Percentiles rank a stretch among this genome's conserved stretches.
Conservation (phyloP, 768 basidiomycete genomes). For the Tricholoma flavovirens region DNA sequence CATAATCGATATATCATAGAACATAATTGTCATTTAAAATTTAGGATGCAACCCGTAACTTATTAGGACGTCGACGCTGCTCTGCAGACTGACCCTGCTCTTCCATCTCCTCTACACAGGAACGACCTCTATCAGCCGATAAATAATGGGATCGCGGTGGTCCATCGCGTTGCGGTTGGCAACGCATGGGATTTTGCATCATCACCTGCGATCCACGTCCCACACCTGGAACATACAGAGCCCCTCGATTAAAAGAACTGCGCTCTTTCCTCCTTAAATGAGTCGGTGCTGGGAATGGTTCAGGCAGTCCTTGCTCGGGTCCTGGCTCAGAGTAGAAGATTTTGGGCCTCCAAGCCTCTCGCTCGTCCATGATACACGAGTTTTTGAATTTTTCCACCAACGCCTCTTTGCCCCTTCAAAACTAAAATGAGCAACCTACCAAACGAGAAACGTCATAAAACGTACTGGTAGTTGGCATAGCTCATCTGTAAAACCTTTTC, state of each 20-base stretch:
- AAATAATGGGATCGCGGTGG: slow-evolving; percentile 5
- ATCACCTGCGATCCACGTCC: slow-evolving; percentile 10
- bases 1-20: too few species aligned
- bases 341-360: slow-evolving; percentile 76
- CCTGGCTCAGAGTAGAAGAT: slow-evolving; percentile 76
- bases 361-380: slow-evolving; percentile 84
- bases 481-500: slow-evolving; percentile 90
- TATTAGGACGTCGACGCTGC: not conserved
- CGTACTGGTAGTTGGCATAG: slow-evolving; percentile 89
- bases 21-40: not conserved
- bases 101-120: not conserved
- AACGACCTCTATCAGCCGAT: not conserved
- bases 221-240: slow-evolving; percentile 45
- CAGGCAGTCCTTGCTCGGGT: slow-evolving; percentile 63
- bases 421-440: not conserved
- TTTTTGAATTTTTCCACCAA: slow-evolving; percentile 91
- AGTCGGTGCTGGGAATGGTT: slow-evolving; percentile 80
- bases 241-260: slow-evolving; percentile 73
- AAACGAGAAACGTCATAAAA: slow-evolving; percentile 13
- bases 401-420: slow-evolving; percentile 75
- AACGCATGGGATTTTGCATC: slow-evolving; percentile 13
- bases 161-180: slow-evolving; percentile 11
- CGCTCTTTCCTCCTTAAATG: slow-evolving; percentile 78
- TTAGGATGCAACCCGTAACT: not conserved
- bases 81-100: not conserved